A percentile compares a stretch with the other conserved stretches of the same genome.
phyloP scores from a whole-genome alignment of 2,329 filamentous ascomycete species.

The Neopestalotiopsis clavispora region DNA sequence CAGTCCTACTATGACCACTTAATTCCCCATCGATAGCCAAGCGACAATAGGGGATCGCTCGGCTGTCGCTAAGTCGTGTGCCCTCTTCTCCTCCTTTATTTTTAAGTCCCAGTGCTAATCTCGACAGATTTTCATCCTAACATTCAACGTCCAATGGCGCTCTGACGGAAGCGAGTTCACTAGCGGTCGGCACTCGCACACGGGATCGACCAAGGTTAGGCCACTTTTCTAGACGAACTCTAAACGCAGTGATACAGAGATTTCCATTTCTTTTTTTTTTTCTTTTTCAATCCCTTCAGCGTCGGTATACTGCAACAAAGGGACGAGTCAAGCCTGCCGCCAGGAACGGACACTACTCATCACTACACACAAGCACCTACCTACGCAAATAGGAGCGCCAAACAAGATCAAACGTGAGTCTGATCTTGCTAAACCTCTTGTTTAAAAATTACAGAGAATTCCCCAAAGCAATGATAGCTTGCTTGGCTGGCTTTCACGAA shows the following conservation, averaged over 20 bases:
- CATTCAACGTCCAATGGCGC: background rate
- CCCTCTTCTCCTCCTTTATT: background rate
- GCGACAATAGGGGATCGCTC: background rate
- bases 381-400: background rate
- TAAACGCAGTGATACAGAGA: background rate
- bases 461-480: no score
- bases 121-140: background rate
- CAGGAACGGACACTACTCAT: background rate
- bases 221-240: background rate
- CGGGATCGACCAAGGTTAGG: background rate
- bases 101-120: background rate
- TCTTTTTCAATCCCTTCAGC: no score
- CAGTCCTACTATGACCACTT: background rate
- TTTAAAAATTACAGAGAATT: background rate
- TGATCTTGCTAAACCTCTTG: background rate
- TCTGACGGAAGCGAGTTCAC: background rate
- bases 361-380: no score
- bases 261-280: background rate
- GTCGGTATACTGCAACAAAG: background rate
- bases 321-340: background rate
- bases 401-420: background rate
- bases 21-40: background rate
- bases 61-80: constrained; percentile 1
- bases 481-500: no score
- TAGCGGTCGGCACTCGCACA: background rate